phyloP scores from a whole-genome alignment of 306 rosid species.

The Crataegus laevigata region DNA sequence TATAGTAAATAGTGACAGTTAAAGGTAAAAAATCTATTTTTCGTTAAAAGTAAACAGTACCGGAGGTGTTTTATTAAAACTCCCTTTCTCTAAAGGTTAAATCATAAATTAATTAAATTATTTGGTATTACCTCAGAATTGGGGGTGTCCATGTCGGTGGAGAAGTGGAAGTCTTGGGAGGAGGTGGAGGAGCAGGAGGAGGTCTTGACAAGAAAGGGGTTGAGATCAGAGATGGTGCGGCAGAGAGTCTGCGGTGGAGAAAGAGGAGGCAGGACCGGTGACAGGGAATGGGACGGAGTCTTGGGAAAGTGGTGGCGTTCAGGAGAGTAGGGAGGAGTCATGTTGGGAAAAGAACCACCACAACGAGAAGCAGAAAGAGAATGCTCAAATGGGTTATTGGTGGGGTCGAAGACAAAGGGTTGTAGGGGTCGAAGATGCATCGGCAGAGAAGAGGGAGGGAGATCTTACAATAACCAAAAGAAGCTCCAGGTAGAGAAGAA shows the following conservation, averaged over 20 bases:
- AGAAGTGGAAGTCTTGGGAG: background rate
- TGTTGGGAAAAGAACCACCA: background rate
- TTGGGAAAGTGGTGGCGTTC: background rate
- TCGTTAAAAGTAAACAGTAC: too few species aligned
- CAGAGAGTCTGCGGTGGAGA: background rate
- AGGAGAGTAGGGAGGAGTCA: background rate
- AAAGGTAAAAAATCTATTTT: too few species aligned
- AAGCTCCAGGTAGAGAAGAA: background rate
- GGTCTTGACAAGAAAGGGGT: slow-evolving; percentile 12
- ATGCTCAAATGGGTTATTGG: background rate
- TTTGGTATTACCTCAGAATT: slow-evolving; percentile 20
- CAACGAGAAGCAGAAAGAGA: background rate
- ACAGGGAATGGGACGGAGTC: background rate
- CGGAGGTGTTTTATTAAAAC: too few species aligned
- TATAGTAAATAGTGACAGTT: too few species aligned
- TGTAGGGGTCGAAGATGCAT: slow-evolving; percentile 19
- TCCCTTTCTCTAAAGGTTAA: background rate
- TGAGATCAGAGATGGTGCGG: slow-evolving; percentile 18
- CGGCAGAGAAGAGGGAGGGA: slow-evolving; percentile 17
- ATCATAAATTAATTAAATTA: background rate
- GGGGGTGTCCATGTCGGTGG: slow-evolving; percentile 10
- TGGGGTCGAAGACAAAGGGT: background rate
- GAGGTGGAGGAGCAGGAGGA: slow-evolving; percentile 14
- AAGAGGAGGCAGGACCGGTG: background rate
- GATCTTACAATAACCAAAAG: background rate